Conservation (phyloP, 257 asterid species). For the Verbascum thapsus region DNA sequence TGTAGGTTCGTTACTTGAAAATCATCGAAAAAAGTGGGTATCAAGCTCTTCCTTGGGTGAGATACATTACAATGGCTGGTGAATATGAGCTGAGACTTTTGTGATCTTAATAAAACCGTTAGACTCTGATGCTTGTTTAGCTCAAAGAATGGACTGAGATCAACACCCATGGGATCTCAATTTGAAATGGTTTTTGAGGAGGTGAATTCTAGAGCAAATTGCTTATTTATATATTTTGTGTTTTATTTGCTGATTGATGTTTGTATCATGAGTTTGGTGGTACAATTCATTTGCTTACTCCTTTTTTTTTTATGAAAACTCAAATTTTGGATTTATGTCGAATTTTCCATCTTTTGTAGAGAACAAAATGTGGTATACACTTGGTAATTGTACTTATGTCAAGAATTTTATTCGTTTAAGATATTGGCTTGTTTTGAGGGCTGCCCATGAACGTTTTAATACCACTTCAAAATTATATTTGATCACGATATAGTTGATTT, state of each 20-base stretch:
- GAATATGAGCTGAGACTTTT: conserved; percentile 81
- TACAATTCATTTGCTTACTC: conserved; percentile 23
- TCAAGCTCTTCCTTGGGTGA: conserved; percentile 91
- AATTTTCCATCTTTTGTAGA: conserved; percentile 25
- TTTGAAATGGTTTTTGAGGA: conserved; percentile 22
- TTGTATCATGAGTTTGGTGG: conserved; percentile 38
- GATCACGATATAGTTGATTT: too few species aligned
- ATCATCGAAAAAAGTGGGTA: conserved; percentile 91
- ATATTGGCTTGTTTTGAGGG: conserved; percentile 14
- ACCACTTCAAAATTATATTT: too few species aligned
- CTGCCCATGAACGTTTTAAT: background rate
- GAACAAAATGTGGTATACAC: background rate
- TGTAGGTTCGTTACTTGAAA: conserved; percentile 81
- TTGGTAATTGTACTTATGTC: conserved; percentile 17
- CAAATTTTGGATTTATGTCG: conserved; percentile 26
- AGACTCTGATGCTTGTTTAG: background rate
- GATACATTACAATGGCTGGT: conserved; percentile 90
- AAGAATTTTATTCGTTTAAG: conserved; percentile 9
- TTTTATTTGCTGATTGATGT: conserved; percentile 22
- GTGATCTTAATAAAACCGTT: conserved; percentile 28
- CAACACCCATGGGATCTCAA: conserved; percentile 7
- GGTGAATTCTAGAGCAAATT: conserved; percentile 22
- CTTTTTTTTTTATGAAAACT: conserved; percentile 10
- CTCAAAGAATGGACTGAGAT: conserved; percentile 2
- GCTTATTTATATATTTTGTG: background rate